Percentiles rank a stretch among this genome's conserved stretches.
Evolutionary conservation across 1,284 basidiomycete species (phyloP).

Genomic region (Melampsora medusae): DNA sequence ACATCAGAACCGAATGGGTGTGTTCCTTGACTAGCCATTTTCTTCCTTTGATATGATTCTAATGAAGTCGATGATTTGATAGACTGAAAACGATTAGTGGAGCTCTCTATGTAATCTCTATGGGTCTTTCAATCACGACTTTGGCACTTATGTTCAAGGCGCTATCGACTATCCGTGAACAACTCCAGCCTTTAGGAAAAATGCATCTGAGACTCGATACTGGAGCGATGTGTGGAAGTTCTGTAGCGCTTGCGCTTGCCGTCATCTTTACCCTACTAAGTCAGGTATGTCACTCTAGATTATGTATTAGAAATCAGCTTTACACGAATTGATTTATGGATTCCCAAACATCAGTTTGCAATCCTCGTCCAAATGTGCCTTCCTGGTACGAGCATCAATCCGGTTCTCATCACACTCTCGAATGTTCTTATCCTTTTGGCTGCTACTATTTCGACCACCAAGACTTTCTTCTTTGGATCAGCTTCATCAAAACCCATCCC

Average conservation of each 20-base stretch:
- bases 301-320: background rate
- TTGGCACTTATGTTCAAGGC: constrained; percentile 1
- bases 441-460: background rate
- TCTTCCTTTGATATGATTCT: background rate
- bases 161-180: background rate
- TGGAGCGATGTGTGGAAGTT: constrained; percentile 1
- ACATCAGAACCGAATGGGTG: background rate
- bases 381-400: background rate
- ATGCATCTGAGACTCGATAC: background rate
- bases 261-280: constrained; percentile 1
- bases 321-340: background rate
- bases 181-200: background rate
- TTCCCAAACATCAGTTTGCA: background rate
- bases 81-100: background rate
- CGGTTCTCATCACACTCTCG: background rate
- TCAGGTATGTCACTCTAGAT: background rate
- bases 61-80: background rate
- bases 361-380: background rate
- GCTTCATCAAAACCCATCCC: background rate
- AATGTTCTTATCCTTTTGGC: background rate
- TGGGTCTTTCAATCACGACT: background rate
- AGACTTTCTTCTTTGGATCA: background rate
- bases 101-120: background rate
- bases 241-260: background rate
- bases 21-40: background rate